phyloP scores from a whole-genome alignment of 148 eudicot species.

The Silene latifolia region DNA sequence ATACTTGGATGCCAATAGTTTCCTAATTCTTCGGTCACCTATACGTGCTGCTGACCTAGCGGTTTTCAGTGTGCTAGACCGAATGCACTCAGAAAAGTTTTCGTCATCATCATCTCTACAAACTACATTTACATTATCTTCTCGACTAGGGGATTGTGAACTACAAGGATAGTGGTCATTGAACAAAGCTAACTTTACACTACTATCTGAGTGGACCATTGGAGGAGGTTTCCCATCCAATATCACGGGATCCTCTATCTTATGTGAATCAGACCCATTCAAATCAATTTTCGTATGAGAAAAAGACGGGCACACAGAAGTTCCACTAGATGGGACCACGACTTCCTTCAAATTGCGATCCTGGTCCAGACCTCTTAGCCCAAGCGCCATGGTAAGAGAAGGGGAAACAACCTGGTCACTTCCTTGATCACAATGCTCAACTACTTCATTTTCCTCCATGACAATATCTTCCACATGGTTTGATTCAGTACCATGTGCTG shows the following conservation, averaged over 20 bases:
- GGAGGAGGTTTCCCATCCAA: constrained; percentile 38
- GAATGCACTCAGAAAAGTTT: constrained; percentile 67
- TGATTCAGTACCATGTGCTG: constrained; percentile 22
- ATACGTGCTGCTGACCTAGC: constrained; percentile 45
- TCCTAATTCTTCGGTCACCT: constrained; percentile 64
- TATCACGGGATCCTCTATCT: constrained; percentile 33
- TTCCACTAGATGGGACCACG: too few relatives aligned
- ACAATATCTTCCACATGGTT: constrained; percentile 29
- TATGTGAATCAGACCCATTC: constrained; percentile 37
- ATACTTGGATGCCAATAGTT: constrained; percentile 55
- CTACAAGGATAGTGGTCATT: constrained; percentile 34
- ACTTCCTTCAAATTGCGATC: constrained; percentile 27
- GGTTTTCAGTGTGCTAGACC: constrained; percentile 53
- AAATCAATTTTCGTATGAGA: constrained; percentile 33
- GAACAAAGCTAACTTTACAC: constrained; percentile 42
- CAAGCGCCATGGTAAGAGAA: constrained; percentile 35
- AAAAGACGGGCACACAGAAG: constrained; percentile 30
- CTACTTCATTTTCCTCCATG: constrained; percentile 31
- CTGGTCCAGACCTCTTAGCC: constrained; percentile 22
- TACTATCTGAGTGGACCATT: constrained; percentile 41
- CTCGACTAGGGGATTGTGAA: constrained; percentile 42
- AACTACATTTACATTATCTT: constrained; percentile 63
- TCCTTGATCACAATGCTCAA: constrained; percentile 33
- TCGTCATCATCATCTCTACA: constrained; percentile 86
- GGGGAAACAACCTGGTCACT: constrained; percentile 26